A percentile compares a stretch with the other conserved stretches of the same genome.
Conservation (phyloP, 495 filamentous ascomycete genomes). For the Daldinia childiae region DNA sequence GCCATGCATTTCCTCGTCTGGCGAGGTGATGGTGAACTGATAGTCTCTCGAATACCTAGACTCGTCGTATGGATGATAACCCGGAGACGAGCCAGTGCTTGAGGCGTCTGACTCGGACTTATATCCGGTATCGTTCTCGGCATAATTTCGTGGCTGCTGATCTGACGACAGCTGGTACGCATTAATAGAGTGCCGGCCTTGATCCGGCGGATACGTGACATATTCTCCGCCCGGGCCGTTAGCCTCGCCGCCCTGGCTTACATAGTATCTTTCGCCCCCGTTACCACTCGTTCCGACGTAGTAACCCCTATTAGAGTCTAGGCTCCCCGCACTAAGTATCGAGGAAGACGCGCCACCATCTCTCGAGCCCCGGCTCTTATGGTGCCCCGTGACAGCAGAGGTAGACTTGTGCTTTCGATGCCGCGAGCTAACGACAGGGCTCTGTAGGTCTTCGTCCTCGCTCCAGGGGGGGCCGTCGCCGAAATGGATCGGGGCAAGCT, state of each 20-base stretch:
- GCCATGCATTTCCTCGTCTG: conserved; percentile 97
- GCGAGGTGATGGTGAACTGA: conserved; percentile 92
- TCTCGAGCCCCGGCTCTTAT: conserved; percentile 54
- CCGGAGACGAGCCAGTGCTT: conserved; percentile 61
- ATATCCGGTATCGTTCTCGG: conserved; percentile 60
- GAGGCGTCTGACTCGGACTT: conserved; percentile 71
- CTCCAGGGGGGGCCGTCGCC: conserved; percentile 95
- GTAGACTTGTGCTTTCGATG: conserved; percentile 88
- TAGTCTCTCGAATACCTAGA: conserved; percentile 88
- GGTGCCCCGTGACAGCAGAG: conserved; percentile 53
- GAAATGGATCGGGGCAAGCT: conserved; percentile 86
- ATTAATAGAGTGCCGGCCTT: conserved; percentile 64
- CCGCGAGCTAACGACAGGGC: conserved; percentile 79
- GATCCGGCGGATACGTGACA: conserved; percentile 77
- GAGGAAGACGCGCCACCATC: conserved; percentile 51
- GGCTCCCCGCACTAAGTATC: conserved; percentile 54
- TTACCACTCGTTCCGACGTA: conserved; percentile 75
- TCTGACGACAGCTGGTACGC: conserved; percentile 52
- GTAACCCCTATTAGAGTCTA: conserved; percentile 67
- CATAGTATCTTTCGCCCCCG: conserved; percentile 80
- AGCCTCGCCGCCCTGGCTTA: conserved; percentile 72
- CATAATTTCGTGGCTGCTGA: conserved; percentile 65
- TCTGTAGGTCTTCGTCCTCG: conserved; percentile 95
- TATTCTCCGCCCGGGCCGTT: conserved; percentile 82
- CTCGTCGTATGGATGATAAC: conserved; percentile 61